Conservation (phyloP, 2,329 filamentous ascomycete species). For the Lasiodiplodia hormozganensis region DNA sequence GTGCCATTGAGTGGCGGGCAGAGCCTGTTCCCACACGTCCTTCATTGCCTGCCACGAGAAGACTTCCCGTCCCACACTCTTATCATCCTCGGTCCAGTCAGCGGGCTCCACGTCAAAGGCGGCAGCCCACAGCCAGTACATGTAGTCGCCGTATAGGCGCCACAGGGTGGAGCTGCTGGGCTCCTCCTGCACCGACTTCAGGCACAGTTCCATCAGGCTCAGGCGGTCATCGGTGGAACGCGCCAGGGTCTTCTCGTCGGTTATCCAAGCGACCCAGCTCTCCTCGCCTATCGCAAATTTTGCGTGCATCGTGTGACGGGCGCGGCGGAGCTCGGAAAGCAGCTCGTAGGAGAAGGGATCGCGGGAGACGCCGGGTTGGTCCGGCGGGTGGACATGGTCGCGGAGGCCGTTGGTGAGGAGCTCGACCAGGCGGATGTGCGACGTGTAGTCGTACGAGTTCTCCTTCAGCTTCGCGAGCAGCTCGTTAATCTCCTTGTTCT, state of each 20-base stretch:
- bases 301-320: conserved; percentile 65
- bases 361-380: conserved; percentile 34
- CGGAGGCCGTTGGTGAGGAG: conserved; percentile 57
- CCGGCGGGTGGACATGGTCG: conserved; percentile 44
- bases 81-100: conserved; percentile 69
- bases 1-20: conserved; percentile 74
- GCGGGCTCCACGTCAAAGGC: conserved; percentile 62
- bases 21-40: conserved; percentile 74
- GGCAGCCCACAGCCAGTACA: conserved; percentile 73
- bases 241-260: conserved; percentile 71
- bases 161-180: conserved; percentile 76
- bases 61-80: conserved; percentile 70
- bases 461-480: conserved; percentile 52
- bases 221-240: conserved; percentile 71
- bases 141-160: conserved; percentile 79
- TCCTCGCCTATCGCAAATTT: conserved; percentile 77
- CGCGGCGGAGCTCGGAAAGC: conserved; percentile 54
- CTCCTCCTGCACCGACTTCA: conserved; percentile 73
- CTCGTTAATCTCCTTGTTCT: conserved; percentile 53
- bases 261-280: conserved; percentile 77
- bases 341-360: conserved; percentile 53
- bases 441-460: conserved; percentile 58
- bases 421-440: conserved; percentile 56
- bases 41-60: conserved; percentile 73
- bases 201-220: conserved; percentile 74